Base-by-base conservation (phyloP, 306 rosid genomes). In the Glycine soja region DNA sequence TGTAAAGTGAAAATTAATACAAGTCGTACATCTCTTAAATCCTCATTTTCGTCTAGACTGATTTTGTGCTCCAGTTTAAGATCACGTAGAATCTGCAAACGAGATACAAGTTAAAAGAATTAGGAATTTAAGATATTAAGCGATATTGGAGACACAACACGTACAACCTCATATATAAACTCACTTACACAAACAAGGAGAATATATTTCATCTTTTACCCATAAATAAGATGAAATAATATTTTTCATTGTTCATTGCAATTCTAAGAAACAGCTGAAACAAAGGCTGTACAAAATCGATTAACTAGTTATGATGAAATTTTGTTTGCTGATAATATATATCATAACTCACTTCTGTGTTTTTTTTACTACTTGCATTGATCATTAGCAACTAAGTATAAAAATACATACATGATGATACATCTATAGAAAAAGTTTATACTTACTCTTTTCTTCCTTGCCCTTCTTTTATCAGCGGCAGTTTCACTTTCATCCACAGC, bases 391-490 rank as follows among this genome's bases (percentile, higher is more conserved):
- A 42, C 46, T 42, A 42, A 42, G 9, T 42, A 42, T 42, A 42
- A 42, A 42, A 42, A 42, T 42, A 7, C 9, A 42, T 42, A 42
- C 30, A 24, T 24, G 30, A 24, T 24, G 30, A 24, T 24, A 24
- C 43, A 38, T 38, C 46, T 42, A 42, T 42, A 42, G 46, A 42
- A 42, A 42, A 78, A 19, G 13, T 36, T 46, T 51, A 14, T 3
- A 71, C 8, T 74, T 84, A 94, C 97, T 91, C 85, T 94, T 90
- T 89, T 45, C 86, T 3, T 46, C 50, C 11, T 0, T 1, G 3
- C 8, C 12, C 50, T 53, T 79, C 82, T 87, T 87, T 92, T 90
- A 77, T 80, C 79, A 64, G 71, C 82, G 30, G 81, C 75, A 9
- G 82, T 58, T 72, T 83, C 90, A 62, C 78, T 81, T 80, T 68